Base-by-base conservation (phyloP, 2,329 filamentous ascomycete species). In the Immersiporthe knoxdaviesiana region DNA sequence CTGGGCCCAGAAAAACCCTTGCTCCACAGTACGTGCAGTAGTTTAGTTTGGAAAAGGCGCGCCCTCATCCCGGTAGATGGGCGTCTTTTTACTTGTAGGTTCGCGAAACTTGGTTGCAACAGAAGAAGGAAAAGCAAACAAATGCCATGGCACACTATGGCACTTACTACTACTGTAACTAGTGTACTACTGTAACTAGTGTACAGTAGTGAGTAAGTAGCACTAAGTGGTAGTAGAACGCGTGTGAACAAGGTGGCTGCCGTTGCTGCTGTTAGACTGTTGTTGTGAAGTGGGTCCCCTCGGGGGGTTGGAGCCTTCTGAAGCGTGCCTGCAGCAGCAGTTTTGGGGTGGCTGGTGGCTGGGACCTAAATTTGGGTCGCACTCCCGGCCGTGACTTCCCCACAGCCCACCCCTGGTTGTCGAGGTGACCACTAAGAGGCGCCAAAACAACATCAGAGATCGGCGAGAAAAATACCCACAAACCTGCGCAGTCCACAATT, bases 361-460 rank as follows among this genome's bases (percentile, higher is more conserved):
- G 52, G 52, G 52, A 30, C 52, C 52, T 56, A 56, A 56, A 30
- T 56, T 56, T 32, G 52, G 12, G 52, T 56, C 24, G 52, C 52
- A 32, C 52, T 56, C 27, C 44, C 52, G 52, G 50, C 52, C 50
- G 50, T 27, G 12, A 27, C 50, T 14, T 54, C 24, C 50, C 50
- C 50, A 16, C n/a, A n/a, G n/a, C 41, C 41, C 41, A 6, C 21
- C 44, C 44, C 44, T 56, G 52, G 52, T 56, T 56, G 52, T 56
- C 52, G 52, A 56, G 52, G 24, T 18, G 27, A 56, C 52, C 52
- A 47, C 44, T 47, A 16, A 47, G 44, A 47, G 52, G 52, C 52
- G 52, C 27, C 52, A 56, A 30, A 56, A 56, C 52, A 56, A 30
- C 52, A 18, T 56, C 14, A 7, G 11, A 54, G 12, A 24, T 54